Evolutionary conservation across 345 rosid genomes (phyloP), one percentile per base, ranked within the genome.

Genomic region (Barbarea vulgaris): DNA sequence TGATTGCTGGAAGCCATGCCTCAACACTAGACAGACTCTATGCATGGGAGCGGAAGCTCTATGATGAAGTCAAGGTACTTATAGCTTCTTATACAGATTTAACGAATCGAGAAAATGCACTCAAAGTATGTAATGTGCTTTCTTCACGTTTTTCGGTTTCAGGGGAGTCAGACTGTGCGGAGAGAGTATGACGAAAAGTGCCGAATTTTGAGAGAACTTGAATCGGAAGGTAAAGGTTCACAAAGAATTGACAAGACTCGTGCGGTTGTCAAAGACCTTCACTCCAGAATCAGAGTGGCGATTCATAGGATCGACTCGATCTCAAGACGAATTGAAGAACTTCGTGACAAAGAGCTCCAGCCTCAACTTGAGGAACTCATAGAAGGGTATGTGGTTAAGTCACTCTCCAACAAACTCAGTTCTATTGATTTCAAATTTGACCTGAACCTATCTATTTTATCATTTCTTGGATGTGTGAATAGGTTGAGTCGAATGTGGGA

Each of bases 1-100:
- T 90, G 99, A 85, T 83, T 80, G 90, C 97, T 6, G 96, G 98
- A 54, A 92, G 97, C 79, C 98, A 95, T 72, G 99, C 90, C 42
- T 95, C 99, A 22, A 95, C 98, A 9, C 80, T 95, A 80, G 96
- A 95, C 79, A 86, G 98, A 76, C 78, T 95, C 19, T 90, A 80
- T 84, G 99, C 99, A 19, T 95, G 99, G 99, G 99, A 95, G 88
- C 83, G 88, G 80, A 95, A 95, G 81, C 97, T 95, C 77, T 87
- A 89, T 60, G 97, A 95, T 60, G 99, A 95, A 92, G 97, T 95
- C 33, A 95, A 95, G 97, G 99, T 95, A 84, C 52, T 67, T 3
- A 44, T 5, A 17, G 6, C 67, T 75, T 75, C 42, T 70, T 59
- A 13, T 7, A 55, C 55, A 21, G 19, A 41, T 22, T n/a, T 69